Evolutionary conservation across 2,329 filamentous ascomycete species (phyloP), one percentile per base, ranked within the genome.

Genomic region (Aspergillus aculeatinus): DNA sequence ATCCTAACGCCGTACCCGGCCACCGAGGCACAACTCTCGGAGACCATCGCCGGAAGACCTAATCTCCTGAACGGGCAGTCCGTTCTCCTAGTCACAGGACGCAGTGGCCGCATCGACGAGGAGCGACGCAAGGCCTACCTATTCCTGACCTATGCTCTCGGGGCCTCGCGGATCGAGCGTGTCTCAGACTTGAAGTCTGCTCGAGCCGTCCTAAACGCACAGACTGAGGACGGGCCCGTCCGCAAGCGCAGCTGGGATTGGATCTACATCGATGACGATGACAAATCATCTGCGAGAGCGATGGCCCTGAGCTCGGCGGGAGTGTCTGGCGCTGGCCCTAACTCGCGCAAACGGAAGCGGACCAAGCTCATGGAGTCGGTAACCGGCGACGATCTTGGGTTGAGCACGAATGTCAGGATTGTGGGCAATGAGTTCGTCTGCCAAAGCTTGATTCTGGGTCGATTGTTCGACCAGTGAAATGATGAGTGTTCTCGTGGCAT

Each of bases 391-490:
- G 73, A 70, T 42, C 63, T 75, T 21, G 68, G 72, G 29, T 71
- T 77, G 16, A 70, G 77, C 48, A 78, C 81, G 67, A 83, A 77
- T 61, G 80, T 92, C 42, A 84, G 83, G 63, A 83, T 95, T 49
- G 84, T 96, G 55, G 89, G 88, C 58, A 89, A 96, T 73, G 94
- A 98, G 76, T 87, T 94, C 71, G 87, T 98, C 23, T 88, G 96
- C 58, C 94, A 99, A 80, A 97, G 92, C 74, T 79, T 98, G 60
- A 97, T 99, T 64, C 74, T 96, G 54, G 94, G 93, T 0, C 85
- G 87, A 62, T 77, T 97, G 66, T 85, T 92, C 55, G 88, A 91
- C 63, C 84, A 86, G 53, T 77, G 61, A 65, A 35, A 12, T 10
- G 7, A 29, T 29, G 27, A 10, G 1, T 16, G 33, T 39, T 39